These are phyloP conservation scores for Sparassis latifolia DNA, from an alignment of 1,284 basidiomycete species.

Conservation along the genomic window DNA sequence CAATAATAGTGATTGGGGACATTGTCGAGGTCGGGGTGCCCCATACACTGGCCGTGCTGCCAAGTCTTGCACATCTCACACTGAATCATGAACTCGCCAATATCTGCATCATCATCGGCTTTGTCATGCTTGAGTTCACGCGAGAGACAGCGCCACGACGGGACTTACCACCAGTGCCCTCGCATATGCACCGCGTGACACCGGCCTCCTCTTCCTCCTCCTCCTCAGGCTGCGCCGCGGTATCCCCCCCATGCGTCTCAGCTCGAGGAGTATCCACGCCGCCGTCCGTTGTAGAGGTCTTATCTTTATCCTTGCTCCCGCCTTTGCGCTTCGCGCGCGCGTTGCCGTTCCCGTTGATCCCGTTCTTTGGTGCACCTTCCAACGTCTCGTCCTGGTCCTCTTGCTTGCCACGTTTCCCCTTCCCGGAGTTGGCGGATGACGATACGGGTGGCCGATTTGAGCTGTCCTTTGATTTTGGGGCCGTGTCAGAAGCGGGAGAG, in stretches of 20 bases:
- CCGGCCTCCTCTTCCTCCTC: constrained; percentile 63
- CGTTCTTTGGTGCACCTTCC: constrained; percentile 44
- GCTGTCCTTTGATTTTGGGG: constrained; percentile 33
- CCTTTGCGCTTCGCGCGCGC: constrained; percentile 48
- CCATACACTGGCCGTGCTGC: constrained; percentile 98
- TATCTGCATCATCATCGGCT: constrained; percentile 56
- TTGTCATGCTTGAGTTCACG: background rate
- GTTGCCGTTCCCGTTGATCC: constrained; percentile 33
- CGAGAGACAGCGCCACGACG: constrained; percentile 2
- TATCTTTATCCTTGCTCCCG: constrained; percentile 56
- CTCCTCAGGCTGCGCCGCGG: constrained; percentile 28
- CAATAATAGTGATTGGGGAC: constrained; percentile 87
- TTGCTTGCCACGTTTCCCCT: constrained; percentile 62
- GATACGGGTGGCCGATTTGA: constrained; percentile 38
- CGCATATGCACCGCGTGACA: constrained; percentile 93
- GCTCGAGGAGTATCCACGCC: no score
- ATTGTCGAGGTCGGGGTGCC: constrained; percentile 81
- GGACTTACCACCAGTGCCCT: constrained; percentile 80
- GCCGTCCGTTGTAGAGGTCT: constrained; percentile 15
- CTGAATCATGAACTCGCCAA: constrained; percentile 93
- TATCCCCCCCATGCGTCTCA: constrained; percentile 16
- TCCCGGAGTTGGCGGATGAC: constrained; percentile 36
- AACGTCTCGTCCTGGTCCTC: constrained; percentile 63
- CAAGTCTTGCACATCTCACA: constrained; percentile 97
- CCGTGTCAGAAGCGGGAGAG: constrained; percentile 50